Conservation (phyloP, 495 filamentous ascomycete genomes). For the Hyaloscypha hepaticicola region DNA sequence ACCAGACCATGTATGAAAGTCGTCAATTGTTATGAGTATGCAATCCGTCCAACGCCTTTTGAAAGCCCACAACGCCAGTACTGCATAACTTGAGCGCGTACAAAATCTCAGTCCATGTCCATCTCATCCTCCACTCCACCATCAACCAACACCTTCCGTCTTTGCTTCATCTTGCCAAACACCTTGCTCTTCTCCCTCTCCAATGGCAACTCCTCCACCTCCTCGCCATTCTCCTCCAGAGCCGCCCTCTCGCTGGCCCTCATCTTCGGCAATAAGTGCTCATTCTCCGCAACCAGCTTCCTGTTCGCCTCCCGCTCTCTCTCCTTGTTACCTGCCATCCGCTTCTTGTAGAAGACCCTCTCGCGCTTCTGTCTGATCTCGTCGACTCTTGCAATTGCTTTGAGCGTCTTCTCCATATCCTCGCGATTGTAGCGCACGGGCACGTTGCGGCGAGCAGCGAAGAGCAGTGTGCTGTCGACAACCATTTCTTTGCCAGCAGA, state of each 20-base stretch:
- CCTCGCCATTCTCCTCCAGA: conserved; percentile 48
- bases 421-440: conserved; percentile 95
- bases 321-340: conserved; percentile 86
- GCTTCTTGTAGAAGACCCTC: conserved; percentile 85
- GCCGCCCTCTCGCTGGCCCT: conserved; percentile 55
- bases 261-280: conserved; percentile 75
- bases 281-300: conserved; percentile 86
- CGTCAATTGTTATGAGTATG: conserved; percentile 3
- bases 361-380: conserved; percentile 85
- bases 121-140: conserved; percentile 62
- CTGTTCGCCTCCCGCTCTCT: conserved; percentile 73
- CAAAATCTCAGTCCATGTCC: conserved; percentile 61
- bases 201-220: conserved; percentile 50
- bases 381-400: conserved; percentile 85
- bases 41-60: conserved; percentile 24
- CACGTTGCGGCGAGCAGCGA: conserved; percentile 89
- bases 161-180: conserved; percentile 58
- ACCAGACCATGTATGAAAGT: conserved; percentile 5
- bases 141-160: conserved; percentile 62
- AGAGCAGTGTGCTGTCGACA: conserved; percentile 89
- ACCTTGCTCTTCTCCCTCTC: conserved; percentile 47
- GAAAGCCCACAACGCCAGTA: conserved; percentile 27
- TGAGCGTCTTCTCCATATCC: conserved; percentile 78
- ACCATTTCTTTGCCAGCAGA: conserved; percentile 86
- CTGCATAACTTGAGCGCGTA: not conserved